Evolutionary conservation across 2,329 filamentous ascomycete genomes (phyloP).

Genomic region (Aspergillus oerlinghausenensis): DNA sequence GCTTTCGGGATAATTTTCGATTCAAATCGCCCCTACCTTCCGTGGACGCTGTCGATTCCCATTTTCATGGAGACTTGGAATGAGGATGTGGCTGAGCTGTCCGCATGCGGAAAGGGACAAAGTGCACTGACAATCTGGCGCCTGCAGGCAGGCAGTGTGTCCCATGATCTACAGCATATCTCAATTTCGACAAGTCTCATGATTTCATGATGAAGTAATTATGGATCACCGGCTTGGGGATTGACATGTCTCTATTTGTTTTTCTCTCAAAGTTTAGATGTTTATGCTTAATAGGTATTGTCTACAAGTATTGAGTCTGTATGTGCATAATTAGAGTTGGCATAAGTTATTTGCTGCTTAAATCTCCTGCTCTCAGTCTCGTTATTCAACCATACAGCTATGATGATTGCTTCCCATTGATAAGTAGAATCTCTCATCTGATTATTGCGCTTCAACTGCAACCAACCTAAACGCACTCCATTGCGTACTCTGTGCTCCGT

Average conservation of each 20-base stretch:
- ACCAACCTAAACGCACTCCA: neutral
- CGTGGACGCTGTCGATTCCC: neutral
- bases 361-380: too few species aligned
- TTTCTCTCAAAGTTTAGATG: neutral
- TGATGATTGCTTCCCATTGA: neutral
- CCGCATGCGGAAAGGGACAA: neutral
- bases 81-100: neutral
- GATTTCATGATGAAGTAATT: neutral
- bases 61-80: neutral
- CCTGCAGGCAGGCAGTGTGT: too few species aligned
- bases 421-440: too few species aligned
- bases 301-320: neutral
- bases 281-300: neutral
- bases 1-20: neutral
- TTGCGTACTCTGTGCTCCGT: neutral
- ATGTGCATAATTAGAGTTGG: neutral
- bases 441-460: too few species aligned
- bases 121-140: too few species aligned
- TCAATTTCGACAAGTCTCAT: neutral
- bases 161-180: neutral
- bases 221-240: neutral
- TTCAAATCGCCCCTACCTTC: neutral
- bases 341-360: too few species aligned
- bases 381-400: too few species aligned
- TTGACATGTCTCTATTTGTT: neutral